Evolutionary conservation across 441 rosid species (phyloP).

Genomic region (Eutrema salsugineum): DNA sequence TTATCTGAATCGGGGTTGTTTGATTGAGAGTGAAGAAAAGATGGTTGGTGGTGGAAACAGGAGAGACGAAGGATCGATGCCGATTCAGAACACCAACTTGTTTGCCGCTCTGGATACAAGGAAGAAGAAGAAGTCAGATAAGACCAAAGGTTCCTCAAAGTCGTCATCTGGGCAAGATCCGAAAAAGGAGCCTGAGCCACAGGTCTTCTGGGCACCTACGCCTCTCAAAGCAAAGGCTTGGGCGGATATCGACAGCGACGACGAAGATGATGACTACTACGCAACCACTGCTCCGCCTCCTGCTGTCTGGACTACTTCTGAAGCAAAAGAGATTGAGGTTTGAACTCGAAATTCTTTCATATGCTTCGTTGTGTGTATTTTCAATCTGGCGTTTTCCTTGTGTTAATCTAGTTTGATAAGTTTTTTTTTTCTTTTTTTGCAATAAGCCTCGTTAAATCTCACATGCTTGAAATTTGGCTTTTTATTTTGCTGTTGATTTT

Average conservation of each 20-base stretch:
- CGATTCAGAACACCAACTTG: slow-evolving; percentile 57
- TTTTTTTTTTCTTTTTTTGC: too few species aligned
- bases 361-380: not conserved
- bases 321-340: slow-evolving; percentile 44
- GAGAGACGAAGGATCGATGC: slow-evolving; percentile 63
- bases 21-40: slow-evolving; percentile 28
- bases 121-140: slow-evolving; percentile 79
- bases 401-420: not conserved
- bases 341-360: not conserved
- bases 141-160: slow-evolving; percentile 41
- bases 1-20: not conserved
- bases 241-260: slow-evolving; percentile 79
- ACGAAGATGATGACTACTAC: slow-evolving; percentile 57
- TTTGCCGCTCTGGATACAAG: slow-evolving; percentile 67
- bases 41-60: slow-evolving; percentile 52
- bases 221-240: slow-evolving; percentile 59
- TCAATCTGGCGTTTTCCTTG: not conserved
- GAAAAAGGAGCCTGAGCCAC: slow-evolving; percentile 37
- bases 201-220: slow-evolving; percentile 66
- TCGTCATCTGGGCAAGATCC: slow-evolving; percentile 27
- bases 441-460: not conserved
- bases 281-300: slow-evolving; percentile 58
- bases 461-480: too few species aligned
- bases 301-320: slow-evolving; percentile 39
- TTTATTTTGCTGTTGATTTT: not conserved